phyloP scores from a whole-genome alignment of 1,284 basidiomycete species.

The Ustilago crameri region DNA sequence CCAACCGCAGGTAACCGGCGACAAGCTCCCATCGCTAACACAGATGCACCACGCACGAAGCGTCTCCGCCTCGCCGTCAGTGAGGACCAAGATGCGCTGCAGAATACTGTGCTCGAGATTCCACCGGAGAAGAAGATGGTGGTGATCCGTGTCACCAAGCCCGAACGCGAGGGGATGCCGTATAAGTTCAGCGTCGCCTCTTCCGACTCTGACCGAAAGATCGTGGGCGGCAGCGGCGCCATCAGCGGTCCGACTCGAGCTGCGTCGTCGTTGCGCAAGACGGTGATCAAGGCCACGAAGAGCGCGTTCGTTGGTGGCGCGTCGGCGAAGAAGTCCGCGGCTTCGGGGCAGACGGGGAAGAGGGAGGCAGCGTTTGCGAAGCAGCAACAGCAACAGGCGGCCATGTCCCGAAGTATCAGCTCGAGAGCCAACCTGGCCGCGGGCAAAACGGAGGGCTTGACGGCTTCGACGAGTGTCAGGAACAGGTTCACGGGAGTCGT shows the following conservation, averaged over 20 bases:
- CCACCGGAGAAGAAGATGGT: slow-evolving; percentile 36
- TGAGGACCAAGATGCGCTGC: slow-evolving; percentile 32
- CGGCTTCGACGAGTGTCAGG: slow-evolving; percentile 10
- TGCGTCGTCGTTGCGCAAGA: slow-evolving; percentile 31
- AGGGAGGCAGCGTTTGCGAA: slow-evolving; percentile 25
- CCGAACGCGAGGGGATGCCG: slow-evolving; percentile 38
- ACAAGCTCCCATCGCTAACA: slow-evolving; percentile 11
- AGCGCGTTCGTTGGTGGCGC: slow-evolving; percentile 19
- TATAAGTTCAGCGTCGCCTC: slow-evolving; percentile 34
- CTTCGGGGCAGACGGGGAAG: slow-evolving; percentile 13
- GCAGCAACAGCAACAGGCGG: slow-evolving; percentile 34
- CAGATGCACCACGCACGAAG: slow-evolving; percentile 20
- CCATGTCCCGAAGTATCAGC: slow-evolving; percentile 30
- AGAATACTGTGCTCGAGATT: slow-evolving; percentile 38
- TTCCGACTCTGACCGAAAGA: slow-evolving; percentile 2
- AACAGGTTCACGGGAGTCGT: slow-evolving; percentile 37
- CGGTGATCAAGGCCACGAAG: slow-evolving; percentile 43
- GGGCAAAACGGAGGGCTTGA: background rate
- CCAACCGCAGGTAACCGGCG: slow-evolving; percentile 11
- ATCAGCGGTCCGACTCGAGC: slow-evolving; percentile 8
- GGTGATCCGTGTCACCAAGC: slow-evolving; percentile 32
- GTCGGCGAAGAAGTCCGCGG: slow-evolving; percentile 20
- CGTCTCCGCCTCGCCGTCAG: slow-evolving; percentile 36
- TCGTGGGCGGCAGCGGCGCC: background rate
- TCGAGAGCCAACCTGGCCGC: slow-evolving; percentile 16